Conservation (phyloP, 2,329 filamentous ascomycete genomes). For the Thielaviopsis punctulata region DNA sequence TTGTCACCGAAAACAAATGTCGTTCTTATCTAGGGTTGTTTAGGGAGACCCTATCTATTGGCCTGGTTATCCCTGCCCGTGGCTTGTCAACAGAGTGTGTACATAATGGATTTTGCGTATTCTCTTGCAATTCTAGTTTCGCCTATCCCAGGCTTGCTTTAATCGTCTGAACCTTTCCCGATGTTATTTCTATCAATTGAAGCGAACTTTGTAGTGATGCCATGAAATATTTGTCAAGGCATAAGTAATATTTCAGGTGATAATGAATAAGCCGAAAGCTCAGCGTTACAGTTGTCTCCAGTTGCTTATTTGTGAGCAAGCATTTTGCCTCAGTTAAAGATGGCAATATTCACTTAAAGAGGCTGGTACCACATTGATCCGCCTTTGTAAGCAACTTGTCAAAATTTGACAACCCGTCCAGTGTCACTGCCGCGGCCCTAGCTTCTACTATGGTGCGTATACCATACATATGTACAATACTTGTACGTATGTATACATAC, state of each 20-base stretch:
- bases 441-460: neutral
- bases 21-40: too few relatives aligned
- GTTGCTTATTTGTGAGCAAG: neutral
- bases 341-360: too few relatives aligned
- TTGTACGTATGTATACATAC: too few relatives aligned
- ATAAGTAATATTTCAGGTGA: neutral
- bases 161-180: neutral
- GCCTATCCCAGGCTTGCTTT: neutral
- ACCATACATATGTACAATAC: too few relatives aligned
- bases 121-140: neutral
- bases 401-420: neutral
- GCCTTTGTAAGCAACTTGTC: neutral
- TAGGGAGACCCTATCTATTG: too few relatives aligned
- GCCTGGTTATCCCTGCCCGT: too few relatives aligned
- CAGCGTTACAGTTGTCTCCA: neutral
- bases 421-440: neutral
- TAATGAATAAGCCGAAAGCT: neutral
- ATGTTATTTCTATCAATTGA: too few relatives aligned
- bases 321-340: neutral
- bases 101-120: too few relatives aligned
- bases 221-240: neutral
- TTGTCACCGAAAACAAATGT: too few relatives aligned
- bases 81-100: too few relatives aligned
- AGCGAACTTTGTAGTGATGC: too few relatives aligned
- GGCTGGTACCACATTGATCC: neutral